phyloP scores from a whole-genome alignment of 257 asterid genomes.

The Scutellaria barbata region DNA sequence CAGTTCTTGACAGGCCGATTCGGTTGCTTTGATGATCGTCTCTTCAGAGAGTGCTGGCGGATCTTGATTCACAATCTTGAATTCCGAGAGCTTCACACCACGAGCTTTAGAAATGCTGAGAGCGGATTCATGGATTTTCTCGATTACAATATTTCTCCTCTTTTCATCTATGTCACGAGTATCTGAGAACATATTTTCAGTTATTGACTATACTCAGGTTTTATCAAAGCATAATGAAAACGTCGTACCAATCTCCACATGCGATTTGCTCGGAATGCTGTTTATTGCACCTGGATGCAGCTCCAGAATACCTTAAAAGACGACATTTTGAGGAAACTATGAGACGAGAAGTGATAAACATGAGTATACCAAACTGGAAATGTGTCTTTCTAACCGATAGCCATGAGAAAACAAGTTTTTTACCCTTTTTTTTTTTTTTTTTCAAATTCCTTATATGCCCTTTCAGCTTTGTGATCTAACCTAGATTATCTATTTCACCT shows the following conservation, averaged over 20 bases:
- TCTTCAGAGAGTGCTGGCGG: conserved; percentile 88
- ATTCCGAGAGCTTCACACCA: conserved; percentile 66
- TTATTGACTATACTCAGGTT: neutral
- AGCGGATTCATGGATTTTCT: conserved; percentile 72
- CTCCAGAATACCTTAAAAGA: conserved; percentile 71
- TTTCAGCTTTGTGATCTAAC: too few species aligned
- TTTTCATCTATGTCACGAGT: conserved; percentile 87
- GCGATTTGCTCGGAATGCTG: conserved; percentile 97
- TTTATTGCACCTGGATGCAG: conserved; percentile 98
- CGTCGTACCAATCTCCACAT: conserved; percentile 77
- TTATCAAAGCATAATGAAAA: conserved; percentile 4
- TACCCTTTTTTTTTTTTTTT: too few species aligned
- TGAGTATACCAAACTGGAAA: neutral
- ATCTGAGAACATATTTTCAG: conserved; percentile 48
- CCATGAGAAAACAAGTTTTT: too few species aligned
- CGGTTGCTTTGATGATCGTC: conserved; percentile 67
- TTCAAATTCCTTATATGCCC: too few species aligned
- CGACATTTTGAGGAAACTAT: conserved; percentile 4
- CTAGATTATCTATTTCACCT: too few species aligned
- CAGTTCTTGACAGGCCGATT: conserved; percentile 75
- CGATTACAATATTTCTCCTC: conserved; percentile 72
- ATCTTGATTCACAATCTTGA: conserved; percentile 85
- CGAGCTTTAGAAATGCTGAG: conserved; percentile 61
- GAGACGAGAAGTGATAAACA: neutral
- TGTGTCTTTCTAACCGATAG: too few species aligned